These are phyloP conservation scores for Cichorium intybus DNA, from an alignment of 140 eudicot genomes.

Conservation along the genomic window DNA sequence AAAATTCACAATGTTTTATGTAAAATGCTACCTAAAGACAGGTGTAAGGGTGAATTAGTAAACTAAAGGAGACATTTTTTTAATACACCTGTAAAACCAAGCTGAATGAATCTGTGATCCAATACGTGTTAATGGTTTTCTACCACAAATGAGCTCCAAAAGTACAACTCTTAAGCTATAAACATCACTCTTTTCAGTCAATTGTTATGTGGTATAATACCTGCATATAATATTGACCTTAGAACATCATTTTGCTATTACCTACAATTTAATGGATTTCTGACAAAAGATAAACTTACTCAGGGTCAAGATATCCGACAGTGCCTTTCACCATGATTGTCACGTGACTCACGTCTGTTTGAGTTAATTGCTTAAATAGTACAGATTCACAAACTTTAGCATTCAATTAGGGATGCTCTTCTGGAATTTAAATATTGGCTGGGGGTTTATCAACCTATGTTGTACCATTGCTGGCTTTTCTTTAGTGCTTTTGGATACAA, in stretches of 20 bases:
- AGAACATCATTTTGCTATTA: slow-evolving; percentile 9
- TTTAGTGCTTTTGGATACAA: too few relatives aligned
- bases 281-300: slow-evolving; percentile 40
- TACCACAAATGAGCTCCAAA: slow-evolving; percentile 92
- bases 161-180: slow-evolving; percentile 96
- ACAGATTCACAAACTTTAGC: slow-evolving; percentile 89
- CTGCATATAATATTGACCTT: slow-evolving; percentile 46
- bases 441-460: too few relatives aligned
- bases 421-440: too few relatives aligned
- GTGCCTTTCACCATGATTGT: slow-evolving; percentile 88
- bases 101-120: slow-evolving; percentile 87
- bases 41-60: slow-evolving; percentile 11
- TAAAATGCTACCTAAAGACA: slow-evolving; percentile 6
- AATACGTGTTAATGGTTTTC: slow-evolving; percentile 76
- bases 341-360: slow-evolving; percentile 72
- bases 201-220: slow-evolving; percentile 74
- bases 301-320: slow-evolving; percentile 96
- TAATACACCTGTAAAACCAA: slow-evolving; percentile 87
- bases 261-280: too few relatives aligned
- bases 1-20: background rate
- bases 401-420: too few relatives aligned
- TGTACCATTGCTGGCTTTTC: too few relatives aligned
- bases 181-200: slow-evolving; percentile 86
- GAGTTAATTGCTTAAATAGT: slow-evolving; percentile 66
- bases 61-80: background rate